Evolutionary conservation across 345 rosid genomes (phyloP), one percentile per base, ranked within the genome.

Genomic region (Corchorus olitorius): DNA sequence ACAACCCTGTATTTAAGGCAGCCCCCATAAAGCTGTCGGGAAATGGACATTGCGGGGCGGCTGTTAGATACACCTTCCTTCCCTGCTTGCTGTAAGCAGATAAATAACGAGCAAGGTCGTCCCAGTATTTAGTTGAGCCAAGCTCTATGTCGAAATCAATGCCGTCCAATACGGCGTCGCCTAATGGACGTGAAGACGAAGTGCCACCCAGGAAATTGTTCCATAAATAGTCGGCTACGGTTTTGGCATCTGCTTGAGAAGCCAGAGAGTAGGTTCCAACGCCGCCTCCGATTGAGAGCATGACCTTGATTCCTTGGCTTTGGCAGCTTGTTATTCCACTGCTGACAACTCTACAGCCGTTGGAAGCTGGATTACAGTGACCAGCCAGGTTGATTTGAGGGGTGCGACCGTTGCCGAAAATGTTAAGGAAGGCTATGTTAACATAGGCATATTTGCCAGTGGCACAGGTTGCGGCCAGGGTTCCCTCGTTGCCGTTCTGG

Each of bases 1-100:
- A 90, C 7, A 85, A 84, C 15, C 63, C 87, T 11, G 91, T 87
- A 58, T 82, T 76, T 17, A 90, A 82, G 11, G 91, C 88, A 68
- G 49, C 35, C 22, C 89, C 89, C 63, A 88, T 37, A 4, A 72
- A 73, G 1, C 83, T 79, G 34, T 90, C 92, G 0, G 94, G 92
- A 77, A 83, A 90, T 46, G 88, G 91, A 81, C 94, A 89, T 22
- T 90, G 91, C 14, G 94, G 92, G 61, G 92, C 91, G 41, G 89
- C 92, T 17, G 94, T 71, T 73, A 90, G 35, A 73, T 86, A 87
- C 14, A 90, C 90, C 81, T 84, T 90, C 54, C 65, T 85, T 15
- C 86, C 87, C 34, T 39, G 48, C 3, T 45, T 61, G 73, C 88
- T 83, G 48, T 79, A 79, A 13, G 70, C 81, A 0, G 84, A 50